Base-by-base conservation (phyloP, 352 stramenopile species). In the Lagenidium giganteum region DNA sequence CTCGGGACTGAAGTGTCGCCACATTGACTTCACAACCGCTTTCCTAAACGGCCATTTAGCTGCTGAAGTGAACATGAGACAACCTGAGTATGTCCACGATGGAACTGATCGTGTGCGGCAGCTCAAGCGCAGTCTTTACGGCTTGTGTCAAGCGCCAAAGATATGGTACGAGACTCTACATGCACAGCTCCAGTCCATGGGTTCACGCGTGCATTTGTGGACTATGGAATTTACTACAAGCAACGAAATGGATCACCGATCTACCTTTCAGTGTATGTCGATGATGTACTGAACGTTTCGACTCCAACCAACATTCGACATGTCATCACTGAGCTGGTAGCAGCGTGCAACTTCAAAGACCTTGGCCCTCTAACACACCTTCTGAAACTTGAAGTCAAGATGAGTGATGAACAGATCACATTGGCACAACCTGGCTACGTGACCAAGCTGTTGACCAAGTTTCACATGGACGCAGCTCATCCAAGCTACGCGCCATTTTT, bases 151-250 rank as follows among this genome's bases (percentile, higher is more conserved):
- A 12, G 41, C 41, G 3, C 41, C 41, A n/a, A 1, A 30, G 5
- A 22, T 47, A 4, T 47, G 41, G 41, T 39, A 22, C 18, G 41
- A 39, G 28, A 47, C 41, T n/a, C 28, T 47, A 14, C 41, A 47
- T 14, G 21, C 37, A 12, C 24, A 31, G 14, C 21, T 47, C 20
- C 20, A 24, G 2, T 24, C 37, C 13, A 38, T 47, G 8, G 41
- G 28, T 47, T 47, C 29, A 13, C 3, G 22, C 41, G 41, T n/a
- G 31, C 30, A 20, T 38, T 24, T 20, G 27, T 30, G 3, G 41
- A 47, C 16, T 28, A 8, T 14, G 41, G 41, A 9, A 30, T 47
- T 5, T 47, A 47, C 29, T 1, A 30, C 8, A 28, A 30, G 8
- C 8, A 2, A n/a, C 17, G 12, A 5, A 21, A 14, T 7, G 41